Base-by-base conservation (phyloP, 345 rosid genomes). In the Salix dunnii region DNA sequence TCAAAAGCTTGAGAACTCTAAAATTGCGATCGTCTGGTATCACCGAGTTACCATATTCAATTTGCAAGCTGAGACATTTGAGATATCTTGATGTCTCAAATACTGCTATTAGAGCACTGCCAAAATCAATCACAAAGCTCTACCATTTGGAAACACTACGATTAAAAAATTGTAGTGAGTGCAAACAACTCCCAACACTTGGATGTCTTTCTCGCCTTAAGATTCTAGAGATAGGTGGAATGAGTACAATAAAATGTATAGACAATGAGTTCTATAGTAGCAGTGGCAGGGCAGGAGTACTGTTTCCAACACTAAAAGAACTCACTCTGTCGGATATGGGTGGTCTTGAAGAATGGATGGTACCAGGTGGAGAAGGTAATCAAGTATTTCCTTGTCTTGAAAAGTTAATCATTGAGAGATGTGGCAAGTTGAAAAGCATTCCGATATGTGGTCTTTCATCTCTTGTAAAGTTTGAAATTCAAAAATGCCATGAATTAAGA, bases 401-500 rank as follows among this genome's bases (percentile, higher is more conserved):
- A 38, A 1, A 8, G 42, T 2, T 38, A 2, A 8, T 0, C 42
- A 38, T 38, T 8, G 0, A 9, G 0, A 0, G 0, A 1, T 38
- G 42, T 38, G 42, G 2, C 2, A 38, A 38, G 11, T 38, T 38
- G 42, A 0, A 1, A 38, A 38, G 42, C 42, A 38, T 38, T 38
- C 11, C 11, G 11, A 38, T 8, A 38, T 38, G 11, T 38, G 0
- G 11, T 38, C 42, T 38, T 38, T 38, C 42, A 38, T 38, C 42
- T 8, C 42, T 38, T 38, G 42, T 8, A 8, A 0, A 38, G 1
- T 38, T 38, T 38, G 2, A 7, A 1, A 38, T 38, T 38, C 0
- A 0, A 0, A 0, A 0, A 0, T 38, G 42, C 1, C 0, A 38
- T 8, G 42, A 8, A 0, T 0, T 38, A 11, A 38, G 42, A 38